Percentiles rank a stretch among this genome's conserved stretches.
Conservation (phyloP, 345 rosid genomes). For the Toxicodendron radicans region DNA sequence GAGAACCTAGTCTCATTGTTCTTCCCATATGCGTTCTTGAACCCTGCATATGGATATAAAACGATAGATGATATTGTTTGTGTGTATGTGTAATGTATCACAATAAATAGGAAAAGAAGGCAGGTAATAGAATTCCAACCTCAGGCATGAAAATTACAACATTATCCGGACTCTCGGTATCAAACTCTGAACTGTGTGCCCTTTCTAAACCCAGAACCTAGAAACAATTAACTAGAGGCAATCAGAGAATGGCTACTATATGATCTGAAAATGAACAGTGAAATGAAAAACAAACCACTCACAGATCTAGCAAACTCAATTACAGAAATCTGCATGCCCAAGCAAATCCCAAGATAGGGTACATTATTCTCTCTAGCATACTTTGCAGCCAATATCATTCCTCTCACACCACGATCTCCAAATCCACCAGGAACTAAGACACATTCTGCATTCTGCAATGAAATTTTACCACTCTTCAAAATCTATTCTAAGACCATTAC, state of each 20-base stretch:
- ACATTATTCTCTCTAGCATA: slow-evolving; percentile 88
- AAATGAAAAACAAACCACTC: slow-evolving; percentile 33
- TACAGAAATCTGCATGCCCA: slow-evolving; percentile 98
- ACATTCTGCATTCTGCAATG: slow-evolving; percentile 82
- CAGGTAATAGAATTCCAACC: slow-evolving; percentile 38
- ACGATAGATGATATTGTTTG: slow-evolving; percentile 14
- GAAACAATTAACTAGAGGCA: slow-evolving; percentile 21
- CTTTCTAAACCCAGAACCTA: slow-evolving; percentile 79
- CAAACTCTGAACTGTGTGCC: slow-evolving; percentile 90
- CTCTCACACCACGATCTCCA: slow-evolving; percentile 95
- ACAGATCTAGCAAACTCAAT: slow-evolving; percentile 94
- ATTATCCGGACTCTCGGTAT: slow-evolving; percentile 68
- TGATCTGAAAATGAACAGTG: slow-evolving; percentile 4
- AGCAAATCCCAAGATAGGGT: slow-evolving; percentile 93
- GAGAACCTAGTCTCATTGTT: slow-evolving; percentile 95
- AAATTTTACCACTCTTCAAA: background rate
- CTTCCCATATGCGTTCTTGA: slow-evolving; percentile 99
- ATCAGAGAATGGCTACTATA: background rate
- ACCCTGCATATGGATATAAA: slow-evolving; percentile 48
- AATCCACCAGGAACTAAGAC: slow-evolving; percentile 96
- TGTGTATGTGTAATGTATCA: background rate
- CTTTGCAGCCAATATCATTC: slow-evolving; percentile 94
- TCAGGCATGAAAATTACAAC: slow-evolving; percentile 97
- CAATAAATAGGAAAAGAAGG: background rate
- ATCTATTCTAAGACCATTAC: background rate